Evolutionary conservation across 805 yeast species (phyloP).

Genomic region (Cyberlindnera nakhonratchasimensis): DNA sequence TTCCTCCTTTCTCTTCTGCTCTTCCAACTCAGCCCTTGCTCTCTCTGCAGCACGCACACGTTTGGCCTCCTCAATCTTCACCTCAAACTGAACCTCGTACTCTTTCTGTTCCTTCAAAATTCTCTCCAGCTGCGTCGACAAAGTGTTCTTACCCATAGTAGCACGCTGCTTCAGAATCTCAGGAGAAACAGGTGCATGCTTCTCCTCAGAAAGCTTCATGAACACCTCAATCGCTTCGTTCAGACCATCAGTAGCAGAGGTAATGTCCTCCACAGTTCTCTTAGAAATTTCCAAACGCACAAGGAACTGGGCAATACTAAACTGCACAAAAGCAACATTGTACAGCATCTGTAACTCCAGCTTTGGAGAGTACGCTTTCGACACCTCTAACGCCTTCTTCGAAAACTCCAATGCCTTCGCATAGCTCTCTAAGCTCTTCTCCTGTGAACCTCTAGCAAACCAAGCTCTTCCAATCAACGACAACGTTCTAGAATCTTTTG

Average conservation of each 20-base stretch:
- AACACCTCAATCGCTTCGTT: constrained; percentile 58
- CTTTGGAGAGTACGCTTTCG: constrained; percentile 31
- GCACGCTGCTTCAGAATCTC: constrained; percentile 83
- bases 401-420: constrained; percentile 61
- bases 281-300: constrained; percentile 56
- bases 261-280: constrained; percentile 61
- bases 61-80: constrained; percentile 71
- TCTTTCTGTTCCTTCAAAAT: constrained; percentile 69
- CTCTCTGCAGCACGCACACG: constrained; percentile 46
- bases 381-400: constrained; percentile 47
- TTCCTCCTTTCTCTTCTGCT: constrained; percentile 40
- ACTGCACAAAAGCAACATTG: constrained; percentile 80
- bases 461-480: constrained; percentile 84
- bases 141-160: constrained; percentile 74
- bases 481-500: constrained; percentile 61
- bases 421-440: constrained; percentile 59
- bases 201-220: constrained; percentile 51
- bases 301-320: constrained; percentile 81
- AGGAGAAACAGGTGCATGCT: constrained; percentile 72
- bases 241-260: constrained; percentile 51
- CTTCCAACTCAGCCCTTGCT: constrained; percentile 47
- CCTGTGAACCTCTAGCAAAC: constrained; percentile 72
- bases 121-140: constrained; percentile 66
- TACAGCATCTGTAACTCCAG: constrained; percentile 52
- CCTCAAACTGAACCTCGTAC: constrained; percentile 53